Base-by-base conservation (phyloP, 768 basidiomycete species). In the Lactifluus echinatus region DNA sequence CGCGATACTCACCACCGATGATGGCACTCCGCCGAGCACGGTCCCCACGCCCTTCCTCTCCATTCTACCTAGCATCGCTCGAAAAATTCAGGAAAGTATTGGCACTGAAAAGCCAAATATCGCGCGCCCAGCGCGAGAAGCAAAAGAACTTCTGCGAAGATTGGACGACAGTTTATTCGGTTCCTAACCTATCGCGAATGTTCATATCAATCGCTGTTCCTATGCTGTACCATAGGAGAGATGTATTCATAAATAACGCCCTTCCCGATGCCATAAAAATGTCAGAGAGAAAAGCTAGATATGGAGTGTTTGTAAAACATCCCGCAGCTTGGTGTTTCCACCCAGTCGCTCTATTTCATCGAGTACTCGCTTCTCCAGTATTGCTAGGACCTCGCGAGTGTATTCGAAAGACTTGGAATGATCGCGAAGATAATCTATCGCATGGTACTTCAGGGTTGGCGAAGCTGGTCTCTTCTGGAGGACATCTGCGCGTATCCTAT, bases 391-490 rank as follows among this genome's bases (percentile, higher is more conserved):
- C 0, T 72, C 69, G 7, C 83, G 72, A 0, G 93, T 95, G 67
- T 98, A 98, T 1, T 83, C 85, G 64, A 98, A 96, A 0, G 93
- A 93, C 45, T 80, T 77, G 0, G 93, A 97, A 31, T 79, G 77
- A 23, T 83, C 73, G 45, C 76, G 76, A 63, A 98, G 81, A 40
- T 94, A 93, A 17, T 78, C 71, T 53, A 98, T 90, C 1, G 85
- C 79, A 67, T 93, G 86, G 2, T 71, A 70, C 69, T 97, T 97
- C 39, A 92, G 76, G 0, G 87, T 87, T 1, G 86, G 83, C 0
- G 87, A 89, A 2, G 81, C 76, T 0, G 94, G 91, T 1, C 89
- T 79, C 72, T 95, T 92, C 66, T 93, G 89, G 4, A 98, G 81
- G 29, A 95, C 85, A 62, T 93, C 92, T 95, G 61, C 10, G 28